Evolutionary conservation across 1,284 basidiomycete species (phyloP).

Genomic region (Cryptococcus sp.): DNA sequence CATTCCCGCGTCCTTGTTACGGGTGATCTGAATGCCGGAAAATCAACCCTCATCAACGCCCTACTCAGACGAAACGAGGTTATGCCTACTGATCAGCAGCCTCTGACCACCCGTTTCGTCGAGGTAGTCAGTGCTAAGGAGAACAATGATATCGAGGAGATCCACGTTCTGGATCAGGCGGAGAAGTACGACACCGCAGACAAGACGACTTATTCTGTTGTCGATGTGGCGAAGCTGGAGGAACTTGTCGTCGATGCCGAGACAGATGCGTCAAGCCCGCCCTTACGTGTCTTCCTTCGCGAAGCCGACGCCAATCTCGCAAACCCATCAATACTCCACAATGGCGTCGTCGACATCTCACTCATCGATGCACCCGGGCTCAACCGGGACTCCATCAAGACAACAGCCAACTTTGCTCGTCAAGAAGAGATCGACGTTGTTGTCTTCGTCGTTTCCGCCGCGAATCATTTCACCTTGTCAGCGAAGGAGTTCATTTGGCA

Average conservation of each 20-base stretch:
- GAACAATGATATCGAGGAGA: constrained; percentile 60
- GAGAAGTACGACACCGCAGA: constrained; percentile 72
- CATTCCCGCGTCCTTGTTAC: constrained; percentile 97
- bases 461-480: constrained; percentile 98
- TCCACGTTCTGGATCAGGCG: constrained; percentile 57
- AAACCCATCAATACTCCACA: constrained; percentile 84
- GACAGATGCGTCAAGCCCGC: constrained; percentile 67
- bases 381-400: constrained; percentile 93
- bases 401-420: constrained; percentile 91
- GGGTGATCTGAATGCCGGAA: constrained; percentile 98
- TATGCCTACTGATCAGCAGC: constrained; percentile 98
- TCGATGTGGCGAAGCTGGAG: constrained; percentile 72
- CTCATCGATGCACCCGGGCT: constrained; percentile 98
- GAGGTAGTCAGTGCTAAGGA: constrained; percentile 93
- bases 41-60: constrained; percentile 97
- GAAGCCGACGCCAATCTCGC: constrained; percentile 67
- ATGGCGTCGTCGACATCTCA: constrained; percentile 95
- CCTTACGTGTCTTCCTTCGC: constrained; percentile 78
- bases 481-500: constrained; percentile 93
- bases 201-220: constrained; percentile 73
- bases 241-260: constrained; percentile 71
- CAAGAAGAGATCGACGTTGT: constrained; percentile 99
- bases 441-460: constrained; percentile 96
- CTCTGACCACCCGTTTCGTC: constrained; percentile 95
- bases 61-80: constrained; percentile 77